Percentiles rank a stretch among this genome's conserved stretches.
phyloP scores from a whole-genome alignment of 164 flowering plant species.

The Taxillus chinensis region DNA sequence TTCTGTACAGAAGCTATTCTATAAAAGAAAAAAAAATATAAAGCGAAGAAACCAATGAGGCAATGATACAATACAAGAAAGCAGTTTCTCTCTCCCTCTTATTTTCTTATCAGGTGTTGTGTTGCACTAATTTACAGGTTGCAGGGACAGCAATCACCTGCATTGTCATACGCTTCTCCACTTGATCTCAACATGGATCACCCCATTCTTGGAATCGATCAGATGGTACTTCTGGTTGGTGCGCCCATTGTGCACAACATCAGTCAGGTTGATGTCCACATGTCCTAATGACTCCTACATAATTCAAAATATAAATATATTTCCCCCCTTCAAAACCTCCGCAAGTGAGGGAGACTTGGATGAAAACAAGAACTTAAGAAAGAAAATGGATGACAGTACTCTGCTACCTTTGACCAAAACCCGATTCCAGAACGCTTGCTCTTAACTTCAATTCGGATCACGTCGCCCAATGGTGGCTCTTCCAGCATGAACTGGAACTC shows the following conservation, averaged over 20 bases:
- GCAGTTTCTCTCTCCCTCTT: no score
- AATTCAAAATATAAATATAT: not conserved
- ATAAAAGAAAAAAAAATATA: no score
- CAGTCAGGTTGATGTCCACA: slow-evolving; percentile 63
- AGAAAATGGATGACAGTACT: not conserved
- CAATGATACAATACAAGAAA: no score
- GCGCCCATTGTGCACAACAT: slow-evolving; percentile 77
- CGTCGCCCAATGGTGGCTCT: slow-evolving; percentile 41
- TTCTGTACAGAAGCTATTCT: no score
- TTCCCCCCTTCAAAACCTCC: not conserved
- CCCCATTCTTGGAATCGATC: slow-evolving; percentile 70
- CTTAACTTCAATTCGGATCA: slow-evolving; percentile 36
- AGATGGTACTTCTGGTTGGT: slow-evolving; percentile 77
- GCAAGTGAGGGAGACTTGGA: not conserved
- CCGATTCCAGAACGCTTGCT: slow-evolving; percentile 30
- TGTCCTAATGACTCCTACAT: slow-evolving; percentile 67
- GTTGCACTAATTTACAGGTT: no score
- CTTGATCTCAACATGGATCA: slow-evolving; percentile 52
- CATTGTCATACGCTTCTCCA: slow-evolving; percentile 41
- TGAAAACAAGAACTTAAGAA: not conserved
- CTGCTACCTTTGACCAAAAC: slow-evolving; percentile 35
- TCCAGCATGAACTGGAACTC: slow-evolving; percentile 56
- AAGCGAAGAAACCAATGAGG: no score
- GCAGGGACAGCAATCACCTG: no score
- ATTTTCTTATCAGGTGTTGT: no score